Base-by-base conservation (phyloP, 1,139 yeast species). In the Geotrichum fermentans region DNA sequence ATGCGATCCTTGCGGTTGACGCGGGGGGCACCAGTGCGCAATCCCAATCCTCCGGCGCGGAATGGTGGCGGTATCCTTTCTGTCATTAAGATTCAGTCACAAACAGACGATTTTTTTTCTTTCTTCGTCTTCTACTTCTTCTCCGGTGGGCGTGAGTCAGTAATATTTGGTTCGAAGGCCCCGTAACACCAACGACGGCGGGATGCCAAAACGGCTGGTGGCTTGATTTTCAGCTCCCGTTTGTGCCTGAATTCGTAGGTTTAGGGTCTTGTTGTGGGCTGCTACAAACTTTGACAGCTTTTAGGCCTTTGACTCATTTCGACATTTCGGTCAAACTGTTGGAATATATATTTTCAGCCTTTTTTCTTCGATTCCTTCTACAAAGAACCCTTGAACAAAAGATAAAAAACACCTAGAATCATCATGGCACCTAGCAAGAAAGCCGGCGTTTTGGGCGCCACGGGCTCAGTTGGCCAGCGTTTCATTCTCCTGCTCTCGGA, bases 381-480 rank as follows among this genome's bases (percentile, higher is more conserved):
- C 7, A 13, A 21, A 22, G 13, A 16, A 22, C 3, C 28, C 13
- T 14, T n/a, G n/a, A n/a, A n/a, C n/a, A n/a, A n/a, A n/a, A n/a
- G n/a, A n/a, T n/a, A n/a, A n/a, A n/a, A n/a, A n/a, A n/a, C n/a
- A n/a, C n/a, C n/a, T n/a, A n/a, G n/a, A n/a, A n/a, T n/a, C n/a
- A n/a, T n/a, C 34, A 52, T 50, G 53, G 51, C 46, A 17, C 50
- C 52, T 24, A 40, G 43, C 20, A 52, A 49, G 35, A 60, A 57
- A 50, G 67, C 62, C 32, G 98, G 98, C 72, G 96, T 92, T 60
- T 75, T 92, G 57, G 98, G 98, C 48, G 97, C 97, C 59, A 90
- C 97, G 20, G 98, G 97, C 45, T 83, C 96, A 38, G 99, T 92
- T 41, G 99, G 99, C 49, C 99, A 92, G 71, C 78, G 98, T 61